phyloP scores from a whole-genome alignment of 345 rosid species.

The Noccaea bulbosa region DNA sequence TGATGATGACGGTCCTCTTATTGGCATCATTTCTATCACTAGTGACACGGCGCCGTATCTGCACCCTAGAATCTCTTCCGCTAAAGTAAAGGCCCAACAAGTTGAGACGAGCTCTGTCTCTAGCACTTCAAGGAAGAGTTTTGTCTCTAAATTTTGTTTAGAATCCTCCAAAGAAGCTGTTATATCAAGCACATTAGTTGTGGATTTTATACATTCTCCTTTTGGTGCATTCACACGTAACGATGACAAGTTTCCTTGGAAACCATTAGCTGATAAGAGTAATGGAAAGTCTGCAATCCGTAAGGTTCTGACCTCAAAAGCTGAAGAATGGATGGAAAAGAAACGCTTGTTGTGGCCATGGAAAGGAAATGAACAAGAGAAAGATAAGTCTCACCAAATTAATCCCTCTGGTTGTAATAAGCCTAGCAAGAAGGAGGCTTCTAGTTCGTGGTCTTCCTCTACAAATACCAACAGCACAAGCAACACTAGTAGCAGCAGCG shows the following conservation, averaged over 20 bases:
- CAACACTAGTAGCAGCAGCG: constrained; percentile 88
- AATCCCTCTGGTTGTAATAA: constrained; percentile 56
- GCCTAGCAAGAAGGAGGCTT: constrained; percentile 65
- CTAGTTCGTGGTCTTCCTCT: constrained; percentile 80
- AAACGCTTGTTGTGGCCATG: constrained; percentile 93
- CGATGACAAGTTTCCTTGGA: constrained; percentile 56
- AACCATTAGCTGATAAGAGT: constrained; percentile 61
- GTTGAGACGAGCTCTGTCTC: constrained; percentile 52
- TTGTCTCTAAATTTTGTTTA: constrained; percentile 73
- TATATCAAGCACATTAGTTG: constrained; percentile 88
- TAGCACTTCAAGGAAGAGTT: constrained; percentile 48
- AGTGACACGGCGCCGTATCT: constrained; percentile 60
- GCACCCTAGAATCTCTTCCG: constrained; percentile 44
- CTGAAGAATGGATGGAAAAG: constrained; percentile 87
- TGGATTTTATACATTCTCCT: constrained; percentile 58
- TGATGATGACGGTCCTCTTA: constrained; percentile 70
- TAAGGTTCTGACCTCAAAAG: constrained; percentile 73
- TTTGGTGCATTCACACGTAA: constrained; percentile 62
- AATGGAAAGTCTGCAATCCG: constrained; percentile 76
- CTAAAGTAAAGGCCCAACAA: constrained; percentile 48
- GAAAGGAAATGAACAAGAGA: constrained; percentile 78
- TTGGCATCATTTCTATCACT: constrained; percentile 82
- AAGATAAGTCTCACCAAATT: constrained; percentile 47
- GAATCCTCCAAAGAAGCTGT: constrained; percentile 85
- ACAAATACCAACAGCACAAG: constrained; percentile 79